These are phyloP conservation scores for Aureobasidium sp. DNA, from an alignment of 2,329 filamentous ascomycete genomes.

Conservation along the genomic window DNA sequence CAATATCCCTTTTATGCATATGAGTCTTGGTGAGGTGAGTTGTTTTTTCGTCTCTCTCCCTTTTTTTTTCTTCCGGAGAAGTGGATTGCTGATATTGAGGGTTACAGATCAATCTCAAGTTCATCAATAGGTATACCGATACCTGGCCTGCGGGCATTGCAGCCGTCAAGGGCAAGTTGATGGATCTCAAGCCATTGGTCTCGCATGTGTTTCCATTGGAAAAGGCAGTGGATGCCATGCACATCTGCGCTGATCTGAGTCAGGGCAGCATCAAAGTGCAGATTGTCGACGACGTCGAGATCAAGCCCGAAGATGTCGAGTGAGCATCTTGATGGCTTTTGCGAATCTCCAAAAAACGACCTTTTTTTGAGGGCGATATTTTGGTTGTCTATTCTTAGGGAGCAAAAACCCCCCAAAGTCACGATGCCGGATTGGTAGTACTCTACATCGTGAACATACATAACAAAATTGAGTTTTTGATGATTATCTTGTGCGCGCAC, in stretches of 20 bases:
- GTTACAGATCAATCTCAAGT: constrained; percentile 48
- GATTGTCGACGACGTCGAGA: constrained; percentile 27
- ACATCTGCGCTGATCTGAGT: constrained; percentile 43
- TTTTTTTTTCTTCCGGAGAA: neutral
- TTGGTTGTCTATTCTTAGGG: neutral
- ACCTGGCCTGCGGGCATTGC: constrained; percentile 61
- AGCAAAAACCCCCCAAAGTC: too few species aligned
- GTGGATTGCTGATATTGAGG: neutral
- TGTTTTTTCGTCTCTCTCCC: neutral
- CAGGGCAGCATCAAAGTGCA: constrained; percentile 54
- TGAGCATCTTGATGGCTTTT: neutral
- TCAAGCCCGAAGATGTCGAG: neutral
- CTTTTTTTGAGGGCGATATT: too few species aligned
- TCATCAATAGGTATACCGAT: constrained; percentile 63
- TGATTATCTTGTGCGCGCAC: too few species aligned
- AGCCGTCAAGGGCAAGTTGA: constrained; percentile 49
- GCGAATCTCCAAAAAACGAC: too few species aligned
- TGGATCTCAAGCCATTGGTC: constrained; percentile 55
- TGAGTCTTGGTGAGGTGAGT: constrained; percentile 24
- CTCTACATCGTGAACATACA: too few species aligned
- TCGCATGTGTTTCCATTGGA: constrained; percentile 57
- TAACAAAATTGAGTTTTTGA: too few species aligned
- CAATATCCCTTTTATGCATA: constrained; percentile 31
- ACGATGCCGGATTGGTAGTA: too few species aligned
- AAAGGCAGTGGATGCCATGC: constrained; percentile 50